Conservation (phyloP, 768 basidiomycete genomes). For the Piloderma croceum region DNA sequence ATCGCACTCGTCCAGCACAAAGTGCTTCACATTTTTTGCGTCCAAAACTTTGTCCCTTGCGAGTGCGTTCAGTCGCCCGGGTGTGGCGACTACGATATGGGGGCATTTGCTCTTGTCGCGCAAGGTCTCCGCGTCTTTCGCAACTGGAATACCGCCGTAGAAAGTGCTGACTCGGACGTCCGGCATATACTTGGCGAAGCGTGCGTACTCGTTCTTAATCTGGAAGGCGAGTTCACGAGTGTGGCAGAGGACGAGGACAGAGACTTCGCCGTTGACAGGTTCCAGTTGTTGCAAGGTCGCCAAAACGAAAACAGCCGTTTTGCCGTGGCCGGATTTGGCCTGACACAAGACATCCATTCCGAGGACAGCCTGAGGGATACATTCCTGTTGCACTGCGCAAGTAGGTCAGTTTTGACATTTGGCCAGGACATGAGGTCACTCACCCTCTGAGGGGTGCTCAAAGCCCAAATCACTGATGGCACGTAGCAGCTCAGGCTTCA, state of each 20-base stretch:
- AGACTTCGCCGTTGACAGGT: conserved; percentile 96
- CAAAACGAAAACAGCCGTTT: conserved; percentile 98
- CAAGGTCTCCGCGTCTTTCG: conserved; percentile 89
- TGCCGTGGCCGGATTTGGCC: conserved; percentile 97
- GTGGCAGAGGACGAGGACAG: conserved; percentile 96
- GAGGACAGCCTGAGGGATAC: conserved; percentile 97
- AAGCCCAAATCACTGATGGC: conserved; percentile 99
- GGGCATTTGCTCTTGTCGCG: conserved; percentile 97
- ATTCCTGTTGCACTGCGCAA: conserved; percentile 92
- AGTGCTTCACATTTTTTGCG: conserved; percentile 96
- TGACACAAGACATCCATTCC: conserved; percentile 99
- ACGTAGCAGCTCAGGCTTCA: conserved; percentile 94
- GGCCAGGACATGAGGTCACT: conserved; percentile 11
- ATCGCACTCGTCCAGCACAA: conserved; percentile 99
- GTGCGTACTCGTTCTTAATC: conserved; percentile 99
- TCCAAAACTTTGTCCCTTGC: conserved; percentile 93
- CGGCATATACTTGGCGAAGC: conserved; percentile 99
- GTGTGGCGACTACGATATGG: conserved; percentile 97
- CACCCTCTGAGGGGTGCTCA: conserved; percentile 99
- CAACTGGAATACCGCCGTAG: conserved; percentile 93
- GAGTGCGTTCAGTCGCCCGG: conserved; percentile 94
- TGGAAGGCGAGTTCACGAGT: conserved; percentile 99
- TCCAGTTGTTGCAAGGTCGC: conserved; percentile 98
- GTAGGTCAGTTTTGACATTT: conserved; percentile 2
- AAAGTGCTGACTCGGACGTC: conserved; percentile 96